Conservation (phyloP, 257 asterid species). For the Penstemon newberryi region DNA sequence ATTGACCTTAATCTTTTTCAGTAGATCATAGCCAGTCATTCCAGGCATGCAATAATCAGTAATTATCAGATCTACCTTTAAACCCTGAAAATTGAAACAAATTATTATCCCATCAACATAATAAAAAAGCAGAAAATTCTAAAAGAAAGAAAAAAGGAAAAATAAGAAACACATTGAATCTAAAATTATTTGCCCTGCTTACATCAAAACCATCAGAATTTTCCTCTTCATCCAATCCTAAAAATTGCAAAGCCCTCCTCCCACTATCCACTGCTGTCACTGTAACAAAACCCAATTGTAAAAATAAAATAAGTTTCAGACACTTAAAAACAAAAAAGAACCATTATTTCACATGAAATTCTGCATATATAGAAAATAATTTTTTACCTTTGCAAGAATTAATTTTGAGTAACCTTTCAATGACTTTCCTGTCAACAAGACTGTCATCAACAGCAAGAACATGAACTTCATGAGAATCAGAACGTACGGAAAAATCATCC, state of each 20-base stretch:
- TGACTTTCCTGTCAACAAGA: slow-evolving; percentile 62
- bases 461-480: slow-evolving; percentile 52
- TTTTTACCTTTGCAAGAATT: slow-evolving; percentile 64
- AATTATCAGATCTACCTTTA: slow-evolving; percentile 86
- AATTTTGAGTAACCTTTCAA: slow-evolving; percentile 63
- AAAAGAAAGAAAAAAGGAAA: not conserved
- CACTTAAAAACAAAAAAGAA: too few relatives aligned
- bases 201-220: slow-evolving; percentile 62
- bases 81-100: slow-evolving; percentile 46
- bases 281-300: slow-evolving; percentile 24
- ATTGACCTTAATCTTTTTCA: slow-evolving; percentile 78
- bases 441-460: slow-evolving; percentile 74
- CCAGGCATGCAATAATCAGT: slow-evolving; percentile 98
- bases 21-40: slow-evolving; percentile 89
- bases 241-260: slow-evolving; percentile 77
- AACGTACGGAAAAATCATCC: slow-evolving; percentile 29
- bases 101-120: not conserved
- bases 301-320: not conserved
- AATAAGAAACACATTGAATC: not conserved
- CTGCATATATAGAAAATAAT: not conserved
- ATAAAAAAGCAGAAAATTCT: not conserved
- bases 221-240: slow-evolving; percentile 77
- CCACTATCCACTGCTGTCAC: slow-evolving; percentile 96
- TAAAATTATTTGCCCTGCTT: slow-evolving; percentile 20
- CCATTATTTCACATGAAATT: not conserved